Base-by-base conservation (phyloP, 345 rosid species). In the Geranium brycei region DNA sequence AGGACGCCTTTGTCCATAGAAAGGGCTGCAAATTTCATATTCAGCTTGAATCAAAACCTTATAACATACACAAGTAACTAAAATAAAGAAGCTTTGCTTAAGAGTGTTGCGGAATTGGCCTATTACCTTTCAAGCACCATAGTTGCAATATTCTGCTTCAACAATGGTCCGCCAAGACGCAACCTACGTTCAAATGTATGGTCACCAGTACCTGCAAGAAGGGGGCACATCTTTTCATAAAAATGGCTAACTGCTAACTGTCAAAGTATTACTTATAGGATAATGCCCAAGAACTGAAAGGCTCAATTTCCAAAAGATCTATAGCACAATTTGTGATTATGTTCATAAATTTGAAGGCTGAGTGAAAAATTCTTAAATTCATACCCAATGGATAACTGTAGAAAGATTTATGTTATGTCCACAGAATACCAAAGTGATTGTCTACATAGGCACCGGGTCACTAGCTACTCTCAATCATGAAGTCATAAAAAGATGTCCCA, bases 61-160 rank as follows among this genome's bases (percentile, higher is more conserved):
- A 53, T 51, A 57, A 41, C 19, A 32, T 3, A 3, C 58, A 31
- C 65, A n/a, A 68, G 57, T 57, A 60, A 40, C 66, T 40, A n/a
- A 15, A 40, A 19, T 55, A 8, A 47, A 47, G 53, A 47, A 47
- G 53, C 53, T 47, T 47, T 47, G 3, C 53, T 47, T 11, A 7
- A 8, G 53, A 47, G 41, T 13, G 14, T 13, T 47, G 53, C 53
- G 10, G 53, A 60, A 71, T 67, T 41, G 62, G n/a, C 59, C 58
- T 17, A 77, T 72, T 71, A 93, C 99, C 99, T 93, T 78, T 93
- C 97, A 55, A 90, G 82, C 64, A 90, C 99, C 97, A 93, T 93
- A 6, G 99, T 90, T 60, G 97, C 95, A 76, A 90, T 84, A 70
- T 88, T 90, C 51, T 90, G 80, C 69, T 93, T 90, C 80, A 93